A percentile compares a stretch with the other conserved stretches of the same genome.
These are phyloP conservation scores for Wallacemonas sp. DNA, from an alignment of 208 protist species.

Conservation along the genomic window DNA sequence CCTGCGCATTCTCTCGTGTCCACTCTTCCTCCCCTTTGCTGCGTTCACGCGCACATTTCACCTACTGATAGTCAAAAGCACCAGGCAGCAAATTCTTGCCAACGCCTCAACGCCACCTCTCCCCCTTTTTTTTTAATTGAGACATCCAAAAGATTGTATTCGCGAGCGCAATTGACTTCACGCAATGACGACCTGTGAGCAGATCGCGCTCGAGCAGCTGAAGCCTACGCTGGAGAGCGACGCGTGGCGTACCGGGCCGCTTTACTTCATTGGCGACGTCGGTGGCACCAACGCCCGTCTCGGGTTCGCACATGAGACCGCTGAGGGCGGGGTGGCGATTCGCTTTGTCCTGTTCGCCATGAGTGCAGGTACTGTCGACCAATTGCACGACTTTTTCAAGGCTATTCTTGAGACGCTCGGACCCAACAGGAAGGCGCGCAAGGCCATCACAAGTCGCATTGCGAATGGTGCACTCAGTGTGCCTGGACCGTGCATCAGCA, in stretches of 20 bases:
- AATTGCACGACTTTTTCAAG: slow-evolving; percentile 51
- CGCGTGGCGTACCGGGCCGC: slow-evolving; percentile 25
- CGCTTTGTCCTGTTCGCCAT: slow-evolving; percentile 50
- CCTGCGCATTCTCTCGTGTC: too few relatives aligned
- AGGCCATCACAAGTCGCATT: slow-evolving; percentile 33
- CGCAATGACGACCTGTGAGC: slow-evolving; percentile 5
- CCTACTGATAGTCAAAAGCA: too few relatives aligned
- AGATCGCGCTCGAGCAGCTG: slow-evolving; percentile 38
- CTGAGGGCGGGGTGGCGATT: slow-evolving; percentile 18
- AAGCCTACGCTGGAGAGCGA: slow-evolving; percentile 17
- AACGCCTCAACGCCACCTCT: too few relatives aligned
- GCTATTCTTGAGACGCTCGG: slow-evolving; percentile 32
- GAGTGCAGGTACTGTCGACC: slow-evolving; percentile 33
- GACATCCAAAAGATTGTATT: too few relatives aligned
- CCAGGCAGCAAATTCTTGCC: too few relatives aligned
- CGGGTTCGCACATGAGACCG: slow-evolving; percentile 36
- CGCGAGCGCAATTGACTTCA: not conserved
- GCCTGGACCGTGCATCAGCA: slow-evolving; percentile 51
- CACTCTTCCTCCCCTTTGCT: too few relatives aligned
- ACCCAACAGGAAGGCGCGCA: slow-evolving; percentile 11
- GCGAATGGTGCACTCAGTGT: slow-evolving; percentile 46
- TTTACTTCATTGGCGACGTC: slow-evolving; percentile 72
- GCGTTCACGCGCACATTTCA: too few relatives aligned
- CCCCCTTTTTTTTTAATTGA: too few relatives aligned
- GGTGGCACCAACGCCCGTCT: slow-evolving; percentile 71